Evolutionary conservation across 2,329 filamentous ascomycete genomes (phyloP).

Genomic region (Raffaelea deltoideospora): DNA sequence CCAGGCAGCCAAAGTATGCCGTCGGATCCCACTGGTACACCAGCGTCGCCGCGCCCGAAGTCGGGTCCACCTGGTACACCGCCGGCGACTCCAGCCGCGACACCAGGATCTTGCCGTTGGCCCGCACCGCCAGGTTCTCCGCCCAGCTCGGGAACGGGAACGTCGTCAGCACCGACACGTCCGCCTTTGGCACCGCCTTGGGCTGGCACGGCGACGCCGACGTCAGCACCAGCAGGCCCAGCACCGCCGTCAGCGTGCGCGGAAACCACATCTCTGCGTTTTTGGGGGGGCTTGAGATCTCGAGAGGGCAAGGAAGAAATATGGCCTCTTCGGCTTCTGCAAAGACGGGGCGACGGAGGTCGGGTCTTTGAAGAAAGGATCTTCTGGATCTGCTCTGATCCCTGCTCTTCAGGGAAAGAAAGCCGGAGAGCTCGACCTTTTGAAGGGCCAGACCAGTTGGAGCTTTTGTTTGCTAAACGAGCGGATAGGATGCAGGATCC

Average conservation of each 20-base stretch:
- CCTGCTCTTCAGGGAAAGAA: no score
- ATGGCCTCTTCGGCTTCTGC: no score
- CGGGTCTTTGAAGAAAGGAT: no score
- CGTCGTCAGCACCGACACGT: neutral
- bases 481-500: no score
- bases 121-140: constrained; percentile 22
- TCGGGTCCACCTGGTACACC: constrained; percentile 18
- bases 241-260: neutral
- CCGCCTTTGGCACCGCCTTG: neutral
- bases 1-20: constrained; percentile 13
- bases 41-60: constrained; percentile 9
- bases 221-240: neutral
- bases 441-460: no score
- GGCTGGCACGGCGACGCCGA: neutral
- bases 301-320: no score
- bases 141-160: constrained; percentile 1
- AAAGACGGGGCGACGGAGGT: no score
- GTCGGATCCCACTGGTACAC: constrained; percentile 14
- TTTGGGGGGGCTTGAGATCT: no score
- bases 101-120: constrained; percentile 22
- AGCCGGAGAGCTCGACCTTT: no score
- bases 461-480: no score
- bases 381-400: no score
- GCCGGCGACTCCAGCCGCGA: constrained; percentile 15
- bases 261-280: no score